Base-by-base conservation (phyloP, 495 filamentous ascomycete species). In the Penicillium silybi region DNA sequence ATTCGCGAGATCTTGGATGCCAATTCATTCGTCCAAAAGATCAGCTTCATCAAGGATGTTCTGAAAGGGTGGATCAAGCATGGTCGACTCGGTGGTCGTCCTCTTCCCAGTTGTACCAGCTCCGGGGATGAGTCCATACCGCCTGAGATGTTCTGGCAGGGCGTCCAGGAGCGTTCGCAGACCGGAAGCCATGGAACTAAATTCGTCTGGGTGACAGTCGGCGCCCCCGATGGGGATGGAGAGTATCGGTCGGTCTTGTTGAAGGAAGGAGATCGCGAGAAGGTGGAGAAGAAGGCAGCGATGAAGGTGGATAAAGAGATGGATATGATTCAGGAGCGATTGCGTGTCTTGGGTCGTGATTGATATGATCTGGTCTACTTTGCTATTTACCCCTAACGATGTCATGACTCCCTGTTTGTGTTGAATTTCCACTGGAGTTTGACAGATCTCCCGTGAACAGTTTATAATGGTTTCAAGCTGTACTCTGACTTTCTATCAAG, bases 181-280 rank as follows among this genome's bases (percentile, higher is more conserved):
- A 43, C 59, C 1, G 76, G 79, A n/a, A 72, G 76, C 34, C 75
- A 79, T 41, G 77, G 79, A 10, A 82, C 79, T 41, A 92, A 90
- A 69, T 82, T 87, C 46, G 88, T 90, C 16, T 93, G 89, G 89
- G 88, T 88, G 4, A 89, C 84, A 0, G 87, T 93, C 34, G 90
- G 90, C 4, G 86, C 87, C 8, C 80, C 81, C 42, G 81, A 82
- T 55, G 89, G 88, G 2, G 90, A 95, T 70, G 77, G 72, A 3
- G 66, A 74, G 41, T 77, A 79, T 60, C 69, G 70, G 13, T 71
- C 70, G 5, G 61, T 77, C 17, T 59, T 72, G 38, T 38, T 74
- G n/a, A 73, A 72, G 41, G 62, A 65, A 16, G 38, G 44, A 20
- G 55, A 59, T 1, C 50, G 45, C 6, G 53, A 51, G 25, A 50